These are phyloP conservation scores for Xylariaceae sp. DNA, from an alignment of 2,329 filamentous ascomycete species.

Conservation along the genomic window DNA sequence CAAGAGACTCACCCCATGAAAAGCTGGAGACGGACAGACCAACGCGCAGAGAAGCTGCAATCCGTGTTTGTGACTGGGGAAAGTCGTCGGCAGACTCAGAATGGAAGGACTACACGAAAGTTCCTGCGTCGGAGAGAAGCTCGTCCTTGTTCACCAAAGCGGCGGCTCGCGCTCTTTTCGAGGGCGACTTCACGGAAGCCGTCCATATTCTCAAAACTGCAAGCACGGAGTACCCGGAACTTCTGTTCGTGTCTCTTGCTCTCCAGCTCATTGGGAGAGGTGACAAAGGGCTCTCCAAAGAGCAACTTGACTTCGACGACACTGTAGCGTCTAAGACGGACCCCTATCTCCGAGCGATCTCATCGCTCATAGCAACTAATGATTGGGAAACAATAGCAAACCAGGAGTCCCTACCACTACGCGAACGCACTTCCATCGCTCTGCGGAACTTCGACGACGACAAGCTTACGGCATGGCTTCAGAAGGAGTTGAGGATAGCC, in stretches of 20 bases:
- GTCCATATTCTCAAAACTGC: constrained; percentile 64
- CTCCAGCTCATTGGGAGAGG: constrained; percentile 57
- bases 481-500: constrained; percentile 56
- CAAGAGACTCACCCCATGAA: constrained; percentile 56
- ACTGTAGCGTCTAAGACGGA: constrained; percentile 60
- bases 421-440: constrained; percentile 69
- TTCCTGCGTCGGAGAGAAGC: constrained; percentile 42
- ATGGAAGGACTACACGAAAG: constrained; percentile 40
- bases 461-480: constrained; percentile 61
- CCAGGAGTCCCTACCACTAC: constrained; percentile 66
- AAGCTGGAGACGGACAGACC: constrained; percentile 59
- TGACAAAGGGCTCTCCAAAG: constrained; percentile 39
- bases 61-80: constrained; percentile 70
- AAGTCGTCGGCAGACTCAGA: constrained; percentile 43
- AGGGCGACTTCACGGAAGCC: constrained; percentile 62
- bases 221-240: constrained; percentile 56
- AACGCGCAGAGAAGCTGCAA: constrained; percentile 66
- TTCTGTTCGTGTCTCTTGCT: constrained; percentile 62
- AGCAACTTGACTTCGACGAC: constrained; percentile 54
- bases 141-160: constrained; percentile 63
- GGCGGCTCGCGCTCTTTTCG: constrained; percentile 69
- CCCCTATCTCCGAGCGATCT: constrained; percentile 73
- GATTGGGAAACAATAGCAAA: constrained; percentile 71
- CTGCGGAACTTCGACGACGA: constrained; percentile 60
- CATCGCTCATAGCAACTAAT: constrained; percentile 68